phyloP scores from a whole-genome alignment of 345 rosid genomes.

The Erodium maritimum region DNA sequence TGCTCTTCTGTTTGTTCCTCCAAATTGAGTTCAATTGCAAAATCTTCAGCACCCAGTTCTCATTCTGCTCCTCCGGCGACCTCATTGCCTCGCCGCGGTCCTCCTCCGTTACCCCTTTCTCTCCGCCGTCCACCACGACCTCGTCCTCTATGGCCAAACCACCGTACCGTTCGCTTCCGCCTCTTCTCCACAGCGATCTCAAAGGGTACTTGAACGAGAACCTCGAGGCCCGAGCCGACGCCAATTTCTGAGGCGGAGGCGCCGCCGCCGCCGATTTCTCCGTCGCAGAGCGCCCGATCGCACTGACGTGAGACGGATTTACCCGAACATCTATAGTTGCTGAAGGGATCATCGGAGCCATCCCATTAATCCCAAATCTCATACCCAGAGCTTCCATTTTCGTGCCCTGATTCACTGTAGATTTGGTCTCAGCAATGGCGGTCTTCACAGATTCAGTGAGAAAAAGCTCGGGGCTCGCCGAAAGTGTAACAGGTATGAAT shows the following conservation, averaged over 20 bases:
- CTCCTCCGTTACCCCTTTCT: conserved; percentile 11
- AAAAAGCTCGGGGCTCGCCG: too few relatives aligned
- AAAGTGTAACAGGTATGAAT: too few relatives aligned
- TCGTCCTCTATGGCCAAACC: conserved; percentile 48
- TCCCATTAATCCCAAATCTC: conserved; percentile 34
- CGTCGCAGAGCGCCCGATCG: conserved; percentile 22
- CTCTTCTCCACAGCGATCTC: conserved; percentile 32
- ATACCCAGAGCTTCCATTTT: conserved; percentile 43
- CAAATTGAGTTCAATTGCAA: conserved; percentile 58
- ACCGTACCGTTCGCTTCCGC: conserved; percentile 3
- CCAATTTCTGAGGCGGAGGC: conserved; percentile 27
- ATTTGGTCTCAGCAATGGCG: neutral
- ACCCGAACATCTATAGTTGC: conserved; percentile 33
- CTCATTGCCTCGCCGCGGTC: conserved; percentile 15
- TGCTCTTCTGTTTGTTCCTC: conserved; percentile 25
- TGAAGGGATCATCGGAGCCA: conserved; percentile 37
- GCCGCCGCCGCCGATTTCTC: conserved; percentile 30
- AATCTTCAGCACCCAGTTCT: conserved; percentile 88
- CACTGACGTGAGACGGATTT: conserved; percentile 29
- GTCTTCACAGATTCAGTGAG: too few relatives aligned
- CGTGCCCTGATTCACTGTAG: neutral
- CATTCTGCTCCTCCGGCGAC: conserved; percentile 26
- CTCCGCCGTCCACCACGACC: conserved; percentile 38
- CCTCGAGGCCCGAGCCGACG: conserved; percentile 19
- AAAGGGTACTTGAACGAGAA: conserved; percentile 47